Conservation (phyloP, 495 filamentous ascomycete genomes). For the Aspergillus incahuasiensis region DNA sequence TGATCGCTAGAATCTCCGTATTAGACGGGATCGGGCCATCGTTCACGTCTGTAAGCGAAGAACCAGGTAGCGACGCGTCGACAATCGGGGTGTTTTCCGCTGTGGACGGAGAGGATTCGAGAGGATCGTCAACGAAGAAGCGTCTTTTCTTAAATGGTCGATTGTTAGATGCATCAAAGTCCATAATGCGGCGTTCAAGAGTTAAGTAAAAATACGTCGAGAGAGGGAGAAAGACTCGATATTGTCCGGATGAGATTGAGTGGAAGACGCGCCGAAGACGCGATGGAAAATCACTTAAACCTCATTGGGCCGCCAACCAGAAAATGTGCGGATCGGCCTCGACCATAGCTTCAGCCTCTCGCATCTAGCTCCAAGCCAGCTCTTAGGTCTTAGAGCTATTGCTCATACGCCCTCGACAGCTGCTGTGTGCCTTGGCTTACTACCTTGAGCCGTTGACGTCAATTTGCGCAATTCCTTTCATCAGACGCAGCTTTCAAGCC, state of each 20-base stretch:
- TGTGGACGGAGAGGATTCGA: conserved; percentile 1
- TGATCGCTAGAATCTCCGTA: background rate
- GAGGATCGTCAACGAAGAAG: conserved; percentile 64
- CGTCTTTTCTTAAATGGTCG: conserved; percentile 74
- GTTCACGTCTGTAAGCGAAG: conserved; percentile 2
- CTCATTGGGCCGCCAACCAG: conserved; percentile 31
- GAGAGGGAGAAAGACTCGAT: background rate
- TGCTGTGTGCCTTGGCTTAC: background rate
- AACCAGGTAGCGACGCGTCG: conserved; percentile 24
- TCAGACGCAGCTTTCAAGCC: background rate
- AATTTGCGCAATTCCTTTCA: background rate
- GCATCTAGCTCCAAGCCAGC: background rate
- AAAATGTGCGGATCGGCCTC: background rate
- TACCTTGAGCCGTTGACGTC: background rate
- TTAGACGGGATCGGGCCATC: background rate
- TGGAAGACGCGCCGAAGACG: conserved; percentile 41
- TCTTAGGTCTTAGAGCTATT: too few species aligned
- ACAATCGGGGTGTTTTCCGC: conserved; percentile 2
- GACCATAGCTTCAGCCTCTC: background rate
- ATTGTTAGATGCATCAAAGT: conserved; percentile 48
- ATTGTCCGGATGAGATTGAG: background rate
- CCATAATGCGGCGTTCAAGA: conserved; percentile 40
- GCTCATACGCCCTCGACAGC: too few species aligned
- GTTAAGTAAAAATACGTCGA: background rate
- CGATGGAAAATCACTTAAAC: conserved; percentile 12